Evolutionary conservation across 2,329 filamentous ascomycete species (phyloP).

Genomic region (Fusarium staphyleae): DNA sequence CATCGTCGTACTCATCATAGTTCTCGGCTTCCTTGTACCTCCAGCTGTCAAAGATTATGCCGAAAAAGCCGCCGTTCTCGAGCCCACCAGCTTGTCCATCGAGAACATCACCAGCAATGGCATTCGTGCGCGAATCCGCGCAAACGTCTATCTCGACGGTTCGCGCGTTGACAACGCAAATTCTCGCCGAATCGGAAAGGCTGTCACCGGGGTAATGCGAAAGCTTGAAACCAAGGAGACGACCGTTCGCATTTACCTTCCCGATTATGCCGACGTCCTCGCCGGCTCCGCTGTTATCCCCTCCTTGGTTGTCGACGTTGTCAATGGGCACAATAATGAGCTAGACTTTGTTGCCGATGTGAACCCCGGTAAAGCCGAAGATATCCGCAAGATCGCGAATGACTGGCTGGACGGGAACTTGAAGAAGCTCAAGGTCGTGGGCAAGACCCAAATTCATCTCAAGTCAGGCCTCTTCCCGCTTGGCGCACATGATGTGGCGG

Average conservation of each 20-base stretch:
- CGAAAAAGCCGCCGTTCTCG: conserved; percentile 80
- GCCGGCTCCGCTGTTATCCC: conserved; percentile 81
- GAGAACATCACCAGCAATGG: conserved; percentile 83
- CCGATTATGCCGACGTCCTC: conserved; percentile 79
- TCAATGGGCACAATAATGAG: conserved; percentile 77
- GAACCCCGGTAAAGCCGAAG: conserved; percentile 76
- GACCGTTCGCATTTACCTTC: conserved; percentile 77
- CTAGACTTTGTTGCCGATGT: conserved; percentile 83
- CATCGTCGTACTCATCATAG: conserved; percentile 71
- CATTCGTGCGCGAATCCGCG: conserved; percentile 80
- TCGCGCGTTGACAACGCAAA: conserved; percentile 74
- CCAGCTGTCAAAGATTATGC: conserved; percentile 85
- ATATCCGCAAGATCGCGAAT: conserved; percentile 80
- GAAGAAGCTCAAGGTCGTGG: conserved; percentile 72
- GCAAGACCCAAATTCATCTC: conserved; percentile 74
- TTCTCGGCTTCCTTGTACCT: conserved; percentile 82
- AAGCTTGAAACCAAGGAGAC: conserved; percentile 78
- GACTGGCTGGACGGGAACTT: conserved; percentile 87
- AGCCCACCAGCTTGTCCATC: conserved; percentile 84
- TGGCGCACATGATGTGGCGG: conserved; percentile 76
- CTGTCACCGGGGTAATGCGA: conserved; percentile 80
- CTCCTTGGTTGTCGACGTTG: conserved; percentile 75
- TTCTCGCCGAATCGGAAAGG: conserved; percentile 76
- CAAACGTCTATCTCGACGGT: conserved; percentile 81
- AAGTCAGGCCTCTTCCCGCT: conserved; percentile 82